phyloP scores from a whole-genome alignment of 225 moss, liverwort and hornwort species.

The Polytrichum commune region DNA sequence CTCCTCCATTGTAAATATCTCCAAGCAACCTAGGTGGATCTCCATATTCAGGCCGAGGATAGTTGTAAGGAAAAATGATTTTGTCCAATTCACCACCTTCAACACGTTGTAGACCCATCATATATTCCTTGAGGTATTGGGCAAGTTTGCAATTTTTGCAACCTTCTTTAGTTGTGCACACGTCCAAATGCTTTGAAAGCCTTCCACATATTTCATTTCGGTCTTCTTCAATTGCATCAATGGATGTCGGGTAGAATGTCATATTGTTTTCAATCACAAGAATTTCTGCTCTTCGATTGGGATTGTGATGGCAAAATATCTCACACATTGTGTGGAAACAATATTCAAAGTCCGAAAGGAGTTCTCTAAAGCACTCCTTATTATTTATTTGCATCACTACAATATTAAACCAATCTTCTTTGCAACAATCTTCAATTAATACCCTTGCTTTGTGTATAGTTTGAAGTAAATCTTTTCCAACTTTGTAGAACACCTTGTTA shows the following conservation, averaged over 20 bases:
- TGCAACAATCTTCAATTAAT: not conserved
- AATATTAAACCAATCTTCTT: not conserved
- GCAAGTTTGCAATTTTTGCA: not conserved
- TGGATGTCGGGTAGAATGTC: not conserved
- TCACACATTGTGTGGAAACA: not conserved
- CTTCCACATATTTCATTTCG: not conserved
- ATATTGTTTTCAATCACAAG: not conserved
- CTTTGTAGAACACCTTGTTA: not conserved
- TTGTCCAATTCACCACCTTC: constrained; percentile 1
- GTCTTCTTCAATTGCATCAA: not conserved
- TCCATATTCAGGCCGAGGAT: not conserved
- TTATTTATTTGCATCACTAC: not conserved
- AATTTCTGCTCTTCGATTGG: not conserved
- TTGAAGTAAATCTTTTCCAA: not conserved
- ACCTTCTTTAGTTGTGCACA: not conserved
- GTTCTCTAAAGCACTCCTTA: not conserved
- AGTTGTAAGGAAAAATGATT: not conserved
- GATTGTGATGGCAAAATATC: not conserved
- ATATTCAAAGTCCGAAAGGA: not conserved
- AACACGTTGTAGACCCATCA: not conserved
- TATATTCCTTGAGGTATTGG: not conserved
- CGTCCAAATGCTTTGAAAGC: not conserved
- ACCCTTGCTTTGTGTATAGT: not conserved
- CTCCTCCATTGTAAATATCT: not conserved
- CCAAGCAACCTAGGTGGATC: not conserved